A percentile compares a stretch with the other conserved stretches of the same genome.
Conservation (phyloP, 1,139 yeast genomes). For the Nakaseomyces kungkrabaensis region DNA sequence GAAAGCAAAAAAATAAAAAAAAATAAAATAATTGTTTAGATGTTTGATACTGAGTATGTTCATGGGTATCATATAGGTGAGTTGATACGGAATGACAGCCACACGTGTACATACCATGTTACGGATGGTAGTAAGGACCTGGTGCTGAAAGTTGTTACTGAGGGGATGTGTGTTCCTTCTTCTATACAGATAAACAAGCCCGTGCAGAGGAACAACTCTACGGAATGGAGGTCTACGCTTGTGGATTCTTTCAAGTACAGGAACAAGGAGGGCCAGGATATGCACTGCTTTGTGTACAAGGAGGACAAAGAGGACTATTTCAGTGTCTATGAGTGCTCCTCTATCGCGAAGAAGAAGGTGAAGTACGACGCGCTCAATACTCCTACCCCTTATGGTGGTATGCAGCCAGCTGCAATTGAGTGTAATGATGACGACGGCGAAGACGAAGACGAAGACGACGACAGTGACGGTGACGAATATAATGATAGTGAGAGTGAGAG, state of each 20-base stretch:
- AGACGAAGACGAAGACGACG: neutral
- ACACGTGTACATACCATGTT: neutral
- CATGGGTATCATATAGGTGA: neutral
- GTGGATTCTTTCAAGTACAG: neutral
- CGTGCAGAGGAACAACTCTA: neutral
- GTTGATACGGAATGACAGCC: neutral
- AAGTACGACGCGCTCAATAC: neutral
- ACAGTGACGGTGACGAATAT: neutral
- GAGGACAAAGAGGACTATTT: neutral
- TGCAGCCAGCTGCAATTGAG: constrained; percentile 1
- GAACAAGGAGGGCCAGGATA: neutral
- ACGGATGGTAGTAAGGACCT: neutral
- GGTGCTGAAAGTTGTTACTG: neutral
- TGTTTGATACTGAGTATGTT: neutral
- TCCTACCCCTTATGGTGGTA: neutral
- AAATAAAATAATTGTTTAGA: neutral
- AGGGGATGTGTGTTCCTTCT: neutral
- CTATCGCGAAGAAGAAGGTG: neutral
- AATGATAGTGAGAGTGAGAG: neutral
- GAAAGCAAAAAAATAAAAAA: too few relatives aligned
- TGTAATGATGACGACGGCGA: constrained; percentile 1
- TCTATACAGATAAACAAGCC: neutral
- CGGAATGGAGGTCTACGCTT: neutral
- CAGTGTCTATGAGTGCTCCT: neutral
- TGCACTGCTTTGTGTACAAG: constrained; percentile 1